Evolutionary conservation across 148 eudicot genomes (phyloP), one percentile per base, ranked within the genome.

Genomic region (Dianthus caryophyllus): DNA sequence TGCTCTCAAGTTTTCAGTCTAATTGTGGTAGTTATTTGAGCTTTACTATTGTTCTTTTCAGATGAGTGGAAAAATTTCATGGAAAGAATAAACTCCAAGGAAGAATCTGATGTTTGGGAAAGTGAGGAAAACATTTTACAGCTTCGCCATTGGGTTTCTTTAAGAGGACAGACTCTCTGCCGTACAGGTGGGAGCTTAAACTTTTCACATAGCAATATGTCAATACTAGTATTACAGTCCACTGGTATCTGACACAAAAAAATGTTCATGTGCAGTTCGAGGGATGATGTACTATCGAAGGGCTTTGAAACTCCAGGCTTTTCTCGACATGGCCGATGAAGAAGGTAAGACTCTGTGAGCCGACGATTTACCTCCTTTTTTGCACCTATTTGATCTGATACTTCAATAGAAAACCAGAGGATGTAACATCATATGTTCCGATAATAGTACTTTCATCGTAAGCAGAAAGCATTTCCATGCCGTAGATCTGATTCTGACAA

Each of bases 271-370:
- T 69, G 82, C 88, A 85, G 88, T 88, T 67, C 76, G 88, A 74
- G 95, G 95, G 54, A 88, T 88, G 95, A 88, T 88, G 95, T 88
- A 88, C 71, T 88, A 85, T 62, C 76, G 90, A 57, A 84, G 95
- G 74, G 95, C 95, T 73, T 84, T 88, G 76, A 88, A 80, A 74
- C 95, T 88, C 73, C 88, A 88, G 87, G 90, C 95, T 65, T 88
- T 88, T 74, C 84, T 88, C 61, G 95, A 88, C 62, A 88, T 88
- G 83, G 95, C 90, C 55, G 54, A 66, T 61, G 88, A 82, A 76
- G 73, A 44, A 30, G 82, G 95, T 88, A 76, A 66, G 74, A 64
- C 20, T 57, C 51, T 44, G 36, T 5, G 13, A 15, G 44, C 52
- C 14, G n/a, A 43, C 33, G 15, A 25, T 44, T 24, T 63, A 63